A percentile compares a stretch with the other conserved stretches of the same genome.
Conservation (phyloP, 345 rosid species). For the Turritis glabra region DNA sequence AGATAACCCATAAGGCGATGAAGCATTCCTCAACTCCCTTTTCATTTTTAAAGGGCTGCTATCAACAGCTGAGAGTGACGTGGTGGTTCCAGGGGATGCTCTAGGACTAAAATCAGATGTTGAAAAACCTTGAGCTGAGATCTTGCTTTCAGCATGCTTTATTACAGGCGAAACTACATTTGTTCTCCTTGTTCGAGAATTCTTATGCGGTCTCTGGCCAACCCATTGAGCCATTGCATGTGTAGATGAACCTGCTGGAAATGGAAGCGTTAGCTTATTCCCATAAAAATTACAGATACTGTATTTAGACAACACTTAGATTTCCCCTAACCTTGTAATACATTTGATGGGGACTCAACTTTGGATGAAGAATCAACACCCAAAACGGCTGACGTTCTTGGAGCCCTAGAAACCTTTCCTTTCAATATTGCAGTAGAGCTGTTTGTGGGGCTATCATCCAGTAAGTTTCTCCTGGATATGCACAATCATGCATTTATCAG, state of each 20-base stretch:
- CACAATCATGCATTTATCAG: constrained; percentile 26
- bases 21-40: constrained; percentile 59
- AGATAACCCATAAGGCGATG: constrained; percentile 70
- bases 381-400: constrained; percentile 65
- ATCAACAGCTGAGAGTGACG: constrained; percentile 47
- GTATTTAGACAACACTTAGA: constrained; percentile 52
- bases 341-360: constrained; percentile 53
- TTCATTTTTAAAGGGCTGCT: constrained; percentile 52
- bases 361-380: constrained; percentile 70
- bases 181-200: constrained; percentile 81
- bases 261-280: constrained; percentile 46
- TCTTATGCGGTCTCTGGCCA: constrained; percentile 90
- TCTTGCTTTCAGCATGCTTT: constrained; percentile 56
- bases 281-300: constrained; percentile 40
- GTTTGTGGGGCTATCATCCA: constrained; percentile 56
- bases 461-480: constrained; percentile 59
- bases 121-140: constrained; percentile 56
- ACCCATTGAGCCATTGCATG: constrained; percentile 89
- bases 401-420: constrained; percentile 68
- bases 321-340: constrained; percentile 63
- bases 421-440: constrained; percentile 56
- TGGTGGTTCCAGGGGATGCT: constrained; percentile 54
- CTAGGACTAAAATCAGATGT: constrained; percentile 62
- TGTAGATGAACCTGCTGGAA: constrained; percentile 61
- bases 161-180: constrained; percentile 68